Evolutionary conservation across 2,329 filamentous ascomycete genomes (phyloP), one percentile per base, ranked within the genome.

Genomic region (Thielaviopsis populi): DNA sequence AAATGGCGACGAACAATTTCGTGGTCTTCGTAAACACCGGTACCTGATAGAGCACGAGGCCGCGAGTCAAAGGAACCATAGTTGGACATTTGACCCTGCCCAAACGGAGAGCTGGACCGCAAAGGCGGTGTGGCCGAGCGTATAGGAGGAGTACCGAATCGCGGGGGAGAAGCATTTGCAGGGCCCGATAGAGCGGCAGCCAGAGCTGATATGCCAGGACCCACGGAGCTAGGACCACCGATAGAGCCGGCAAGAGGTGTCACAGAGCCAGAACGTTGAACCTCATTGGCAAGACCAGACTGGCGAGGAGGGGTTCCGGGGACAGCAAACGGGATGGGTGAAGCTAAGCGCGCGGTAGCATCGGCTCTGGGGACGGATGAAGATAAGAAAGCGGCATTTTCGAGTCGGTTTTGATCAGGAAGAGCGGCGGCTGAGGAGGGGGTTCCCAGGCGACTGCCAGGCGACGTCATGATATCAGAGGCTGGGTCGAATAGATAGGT

Each of bases 1-100:
- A 95, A 76, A 78, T 99, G 94, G 68, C 92, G 82, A 72, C 86
- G 91, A 68, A 99, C 83, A 63, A 97, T 89, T 72, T 96, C 91
- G 17, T 91, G 87, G 70, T 97, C 90, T 75, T 97, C 91, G 71
- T 86, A 87, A 7, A 60, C 61, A 40, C 60, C 64, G 19, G 86
- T 84, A 24, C 79, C 83, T 48, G 78, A 75, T 59, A 79, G 81
- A 60, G 74, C 73, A 60, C 80, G 82, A 48, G 81, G 80, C 68
- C 85, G 82, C 60, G 83, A 83, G 68, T 94, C 89, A 70, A 95
- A 91, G 10, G 91, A 96, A 62, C 91, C 92, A 73, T 94, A 95
- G 70, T 87, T 88, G 2, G 84, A 81, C 40, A 56, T 27, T 42
- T 48, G 56, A 24, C 48, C 50, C 4, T 61, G 62, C 5, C 43